Conservation (phyloP, 768 basidiomycete genomes). For the Filobasidium wieringae region DNA sequence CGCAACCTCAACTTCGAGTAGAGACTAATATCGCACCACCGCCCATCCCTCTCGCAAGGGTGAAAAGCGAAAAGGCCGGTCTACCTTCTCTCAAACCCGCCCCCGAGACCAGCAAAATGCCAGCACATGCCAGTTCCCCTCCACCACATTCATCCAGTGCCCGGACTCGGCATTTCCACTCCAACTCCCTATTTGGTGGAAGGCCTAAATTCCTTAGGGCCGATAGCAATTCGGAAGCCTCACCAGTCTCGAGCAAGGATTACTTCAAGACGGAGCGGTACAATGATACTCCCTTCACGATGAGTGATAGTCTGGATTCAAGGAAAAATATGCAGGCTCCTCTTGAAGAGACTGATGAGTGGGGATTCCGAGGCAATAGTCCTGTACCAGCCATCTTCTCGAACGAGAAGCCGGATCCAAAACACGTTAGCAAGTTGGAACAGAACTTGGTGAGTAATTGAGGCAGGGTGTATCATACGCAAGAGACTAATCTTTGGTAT, state of each 20-base stretch:
- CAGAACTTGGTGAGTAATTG: constrained; percentile 1
- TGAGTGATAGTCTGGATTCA: background rate
- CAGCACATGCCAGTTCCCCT: too few relatives aligned
- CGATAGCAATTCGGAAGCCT: background rate
- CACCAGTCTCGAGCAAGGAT: background rate
- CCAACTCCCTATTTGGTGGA: too few relatives aligned
- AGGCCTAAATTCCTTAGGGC: background rate
- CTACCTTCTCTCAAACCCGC: too few relatives aligned
- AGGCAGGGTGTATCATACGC: background rate
- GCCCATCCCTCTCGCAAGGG: background rate
- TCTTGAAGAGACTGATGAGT: constrained; percentile 20
- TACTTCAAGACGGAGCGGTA: background rate
- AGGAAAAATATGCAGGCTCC: background rate
- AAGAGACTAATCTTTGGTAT: background rate
- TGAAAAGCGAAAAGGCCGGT: background rate
- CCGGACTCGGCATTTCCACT: too few relatives aligned
- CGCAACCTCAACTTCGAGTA: background rate
- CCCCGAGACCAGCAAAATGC: too few relatives aligned
- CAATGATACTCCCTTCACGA: background rate
- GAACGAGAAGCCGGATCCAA: constrained; percentile 12
- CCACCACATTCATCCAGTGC: too few relatives aligned
- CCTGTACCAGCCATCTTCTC: constrained; percentile 30
- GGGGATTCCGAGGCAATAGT: constrained; percentile 30
- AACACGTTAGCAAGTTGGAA: background rate
- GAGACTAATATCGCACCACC: background rate